phyloP scores from a whole-genome alignment of 768 basidiomycete species.

The Sporobolomyces pararoseus region DNA sequence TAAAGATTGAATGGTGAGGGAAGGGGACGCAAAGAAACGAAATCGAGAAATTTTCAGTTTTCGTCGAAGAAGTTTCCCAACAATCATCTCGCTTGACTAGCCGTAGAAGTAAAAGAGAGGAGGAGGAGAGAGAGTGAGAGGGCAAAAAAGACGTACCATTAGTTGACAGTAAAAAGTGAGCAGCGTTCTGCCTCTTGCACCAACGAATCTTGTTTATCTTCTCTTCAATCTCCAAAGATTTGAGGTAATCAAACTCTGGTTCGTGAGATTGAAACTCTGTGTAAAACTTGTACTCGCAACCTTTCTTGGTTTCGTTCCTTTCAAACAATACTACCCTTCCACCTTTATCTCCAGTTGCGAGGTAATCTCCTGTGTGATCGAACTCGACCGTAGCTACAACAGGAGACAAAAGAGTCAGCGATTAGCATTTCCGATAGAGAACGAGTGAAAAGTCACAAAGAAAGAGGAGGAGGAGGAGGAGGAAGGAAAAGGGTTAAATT shows the following conservation, averaged over 20 bases:
- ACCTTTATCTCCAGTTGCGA: slow-evolving; percentile 99
- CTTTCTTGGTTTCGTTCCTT: slow-evolving; percentile 98
- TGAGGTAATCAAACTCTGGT: slow-evolving; percentile 99
- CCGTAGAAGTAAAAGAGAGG: too few relatives aligned
- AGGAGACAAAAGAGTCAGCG: too few relatives aligned
- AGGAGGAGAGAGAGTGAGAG: too few relatives aligned
- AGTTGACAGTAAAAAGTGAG: slow-evolving; percentile 93
- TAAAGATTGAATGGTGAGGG: background rate
- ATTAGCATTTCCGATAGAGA: too few relatives aligned
- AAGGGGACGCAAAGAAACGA: background rate
- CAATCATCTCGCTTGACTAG: too few relatives aligned
- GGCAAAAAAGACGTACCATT: slow-evolving; percentile 64
- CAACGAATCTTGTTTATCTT: slow-evolving; percentile 99
- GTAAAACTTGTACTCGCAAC: slow-evolving; percentile 99
- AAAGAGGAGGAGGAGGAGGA: background rate
- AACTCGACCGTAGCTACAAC: slow-evolving; percentile 82
- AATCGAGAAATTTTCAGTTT: too few relatives aligned
- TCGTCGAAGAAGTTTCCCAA: too few relatives aligned
- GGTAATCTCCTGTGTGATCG: slow-evolving; percentile 98
- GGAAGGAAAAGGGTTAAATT: too few relatives aligned
- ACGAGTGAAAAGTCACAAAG: background rate
- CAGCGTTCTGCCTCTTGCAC: slow-evolving; percentile 96
- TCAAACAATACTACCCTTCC: slow-evolving; percentile 98
- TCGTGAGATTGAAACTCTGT: slow-evolving; percentile 99
- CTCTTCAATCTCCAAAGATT: slow-evolving; percentile 99